phyloP scores from a whole-genome alignment of 805 yeast genomes.

The Candida ovalis region DNA sequence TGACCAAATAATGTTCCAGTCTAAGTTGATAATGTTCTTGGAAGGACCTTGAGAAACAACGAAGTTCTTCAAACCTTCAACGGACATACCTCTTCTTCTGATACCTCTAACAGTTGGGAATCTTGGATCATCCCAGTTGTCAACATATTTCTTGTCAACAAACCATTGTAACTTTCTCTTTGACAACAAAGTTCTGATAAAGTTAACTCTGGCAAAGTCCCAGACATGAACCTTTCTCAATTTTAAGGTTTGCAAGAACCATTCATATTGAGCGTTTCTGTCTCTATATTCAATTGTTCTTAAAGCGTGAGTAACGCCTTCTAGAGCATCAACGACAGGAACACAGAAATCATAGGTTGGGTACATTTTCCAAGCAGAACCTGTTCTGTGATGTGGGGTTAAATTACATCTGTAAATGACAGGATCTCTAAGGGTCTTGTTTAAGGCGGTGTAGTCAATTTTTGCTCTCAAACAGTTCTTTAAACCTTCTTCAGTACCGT shows the following conservation, averaged over 20 bases:
- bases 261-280: conserved; percentile 96
- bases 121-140: conserved; percentile 98
- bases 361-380: conserved; percentile 88
- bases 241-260: conserved; percentile 81
- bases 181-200: conserved; percentile 89
- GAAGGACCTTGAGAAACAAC: conserved; percentile 97
- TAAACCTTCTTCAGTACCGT: conserved; percentile 89
- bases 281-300: conserved; percentile 99
- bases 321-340: conserved; percentile 91
- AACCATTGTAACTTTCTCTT: conserved; percentile 99
- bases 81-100: conserved; percentile 99
- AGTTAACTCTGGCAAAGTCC: conserved; percentile 98
- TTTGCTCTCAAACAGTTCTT: conserved; percentile 95
- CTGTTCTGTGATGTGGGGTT: conserved; percentile 98
- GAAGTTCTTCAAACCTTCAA: conserved; percentile 93
- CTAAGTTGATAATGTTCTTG: conserved; percentile 91
- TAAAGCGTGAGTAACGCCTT: conserved; percentile 97
- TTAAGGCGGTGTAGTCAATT: conserved; percentile 84
- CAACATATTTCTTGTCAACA: conserved; percentile 84
- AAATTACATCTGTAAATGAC: conserved; percentile 96
- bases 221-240: conserved; percentile 93
- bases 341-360: conserved; percentile 99
- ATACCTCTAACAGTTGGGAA: conserved; percentile 99
- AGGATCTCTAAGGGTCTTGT: conserved; percentile 97
- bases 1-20: conserved; percentile 98